Evolutionary conservation across 805 yeast genomes (phyloP), one percentile per base, ranked within the genome.

Genomic region (Zygosaccharomyces lentus): DNA sequence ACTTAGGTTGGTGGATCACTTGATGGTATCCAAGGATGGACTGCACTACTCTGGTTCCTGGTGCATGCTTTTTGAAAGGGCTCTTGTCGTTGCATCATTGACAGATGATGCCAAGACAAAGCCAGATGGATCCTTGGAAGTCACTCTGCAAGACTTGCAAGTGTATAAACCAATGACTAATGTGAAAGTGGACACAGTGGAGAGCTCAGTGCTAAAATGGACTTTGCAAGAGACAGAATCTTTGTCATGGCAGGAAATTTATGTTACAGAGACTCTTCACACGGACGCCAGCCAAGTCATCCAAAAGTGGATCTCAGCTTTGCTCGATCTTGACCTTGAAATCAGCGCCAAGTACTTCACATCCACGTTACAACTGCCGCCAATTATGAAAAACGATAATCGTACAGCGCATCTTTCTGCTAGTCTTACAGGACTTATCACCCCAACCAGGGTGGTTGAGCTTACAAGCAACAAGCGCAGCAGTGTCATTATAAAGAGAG

Each of bases 231-330:
- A 35, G 6, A 32, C 37, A n/a, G 43, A 36, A 21, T 29, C 38
- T 8, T 24, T 27, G 30, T 9, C 32, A 5, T 35, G 37, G 41
- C 45, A 37, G n/a, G 49, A 49, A 21, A 40, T 58, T 26, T 57
- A 51, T 31, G 39, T 60, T 15, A 55, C 56, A 9, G 57, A 67
- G 47, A 46, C 59, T 16, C 32, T 61, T 8, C 48, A 68, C 37
- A 57, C 58, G 12, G 45, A 59, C n/a, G 52, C 66, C 0, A 57
- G 61, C 35, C 56, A 59, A 36, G 56, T 66, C 6, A 51, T 69
- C 29, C 67, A 70, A 52, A 70, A 70, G 54, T 71, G 75, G 75
- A 64, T 69, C 10, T 61, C 73, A 1, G 74, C 66, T 0, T 41
- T 71, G 8, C 59, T 71, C 34, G 67, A 70, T 44, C 48, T 50